Percentiles rank a stretch among this genome's conserved stretches.
Evolutionary conservation across 139 green algal species (phyloP).

Genomic region (Haematococcus lacustris): DNA sequence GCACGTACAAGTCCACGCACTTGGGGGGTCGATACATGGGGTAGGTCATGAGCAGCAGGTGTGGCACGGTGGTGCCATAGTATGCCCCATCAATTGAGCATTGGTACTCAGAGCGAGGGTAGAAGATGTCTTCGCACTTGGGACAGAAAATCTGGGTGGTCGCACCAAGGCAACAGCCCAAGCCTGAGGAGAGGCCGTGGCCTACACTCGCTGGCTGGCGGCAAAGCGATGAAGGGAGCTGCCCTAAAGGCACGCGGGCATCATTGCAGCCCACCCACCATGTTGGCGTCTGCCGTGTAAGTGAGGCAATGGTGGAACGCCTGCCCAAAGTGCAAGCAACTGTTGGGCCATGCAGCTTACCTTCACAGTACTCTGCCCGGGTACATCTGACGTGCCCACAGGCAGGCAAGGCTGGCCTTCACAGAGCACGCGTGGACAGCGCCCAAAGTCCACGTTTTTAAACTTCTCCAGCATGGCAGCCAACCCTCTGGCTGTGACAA

Average conservation of each 20-base stretch:
- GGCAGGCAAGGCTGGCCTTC: constrained; percentile 86
- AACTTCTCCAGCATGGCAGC: constrained; percentile 86
- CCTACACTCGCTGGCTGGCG: no score
- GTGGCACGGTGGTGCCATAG: constrained; percentile 94
- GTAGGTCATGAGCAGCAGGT: constrained; percentile 94
- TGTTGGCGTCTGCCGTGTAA: no score
- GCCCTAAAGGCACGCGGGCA: no score
- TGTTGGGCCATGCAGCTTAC: no score
- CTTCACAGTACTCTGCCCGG: constrained; percentile 80
- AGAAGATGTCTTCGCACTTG: constrained; percentile 90
- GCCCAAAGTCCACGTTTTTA: constrained; percentile 84
- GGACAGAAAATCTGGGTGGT: constrained; percentile 81
- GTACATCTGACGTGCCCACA: constrained; percentile 81
- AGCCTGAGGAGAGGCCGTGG: no score
- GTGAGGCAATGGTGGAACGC: no score
- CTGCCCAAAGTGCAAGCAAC: no score
- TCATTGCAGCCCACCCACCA: no score
- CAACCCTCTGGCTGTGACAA: constrained; percentile 77
- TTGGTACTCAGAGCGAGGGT: constrained; percentile 79
- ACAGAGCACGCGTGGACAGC: constrained; percentile 86
- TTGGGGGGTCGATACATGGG: constrained; percentile 57
- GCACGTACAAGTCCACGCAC: constrained; percentile 60
- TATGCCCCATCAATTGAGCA: constrained; percentile 83
- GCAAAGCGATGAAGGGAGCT: no score
- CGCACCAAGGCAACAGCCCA: no score